phyloP scores from a whole-genome alignment of 2,329 filamentous ascomycete genomes.

The Biscogniauxia sp. region DNA sequence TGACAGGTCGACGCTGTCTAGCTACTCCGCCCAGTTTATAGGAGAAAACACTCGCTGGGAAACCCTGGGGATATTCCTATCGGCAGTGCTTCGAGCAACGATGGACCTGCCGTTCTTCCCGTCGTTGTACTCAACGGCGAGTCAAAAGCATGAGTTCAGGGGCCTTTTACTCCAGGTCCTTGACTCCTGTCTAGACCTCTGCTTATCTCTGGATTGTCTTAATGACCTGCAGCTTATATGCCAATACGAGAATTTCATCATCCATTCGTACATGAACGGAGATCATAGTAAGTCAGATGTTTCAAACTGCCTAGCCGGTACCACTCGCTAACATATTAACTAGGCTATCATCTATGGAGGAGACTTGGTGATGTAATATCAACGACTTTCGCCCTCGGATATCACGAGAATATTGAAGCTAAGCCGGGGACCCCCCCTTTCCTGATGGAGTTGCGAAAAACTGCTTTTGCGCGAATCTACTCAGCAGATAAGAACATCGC shows the following conservation, averaged over 20 bases:
- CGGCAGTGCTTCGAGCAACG: constrained; percentile 23
- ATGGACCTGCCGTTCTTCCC: constrained; percentile 13
- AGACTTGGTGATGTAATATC: constrained; percentile 44
- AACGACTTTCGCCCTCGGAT: constrained; percentile 45
- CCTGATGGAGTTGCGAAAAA: constrained; percentile 38
- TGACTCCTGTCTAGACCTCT: constrained; percentile 25
- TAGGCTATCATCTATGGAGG: constrained; percentile 47
- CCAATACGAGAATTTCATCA: constrained; percentile 47
- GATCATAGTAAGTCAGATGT: constrained; percentile 38
- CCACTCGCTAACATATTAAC: neutral
- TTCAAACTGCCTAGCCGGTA: no score
- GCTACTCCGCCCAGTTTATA: constrained; percentile 13
- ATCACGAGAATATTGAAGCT: constrained; percentile 40
- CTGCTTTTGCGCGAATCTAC: constrained; percentile 42
- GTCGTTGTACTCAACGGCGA: constrained; percentile 13
- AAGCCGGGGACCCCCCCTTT: constrained; percentile 34
- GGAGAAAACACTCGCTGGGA: constrained; percentile 23
- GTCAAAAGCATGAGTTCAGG: constrained; percentile 13
- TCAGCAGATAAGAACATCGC: constrained; percentile 46
- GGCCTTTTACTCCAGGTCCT: constrained; percentile 18
- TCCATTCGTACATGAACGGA: constrained; percentile 42
- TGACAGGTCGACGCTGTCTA: constrained; percentile 2
- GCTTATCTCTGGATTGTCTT: constrained; percentile 30
- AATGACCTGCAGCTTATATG: constrained; percentile 45
- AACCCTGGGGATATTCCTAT: constrained; percentile 24